These are phyloP conservation scores for Diaporthe ilicicola DNA, from an alignment of 2,329 filamentous ascomycete species.

Conservation along the genomic window DNA sequence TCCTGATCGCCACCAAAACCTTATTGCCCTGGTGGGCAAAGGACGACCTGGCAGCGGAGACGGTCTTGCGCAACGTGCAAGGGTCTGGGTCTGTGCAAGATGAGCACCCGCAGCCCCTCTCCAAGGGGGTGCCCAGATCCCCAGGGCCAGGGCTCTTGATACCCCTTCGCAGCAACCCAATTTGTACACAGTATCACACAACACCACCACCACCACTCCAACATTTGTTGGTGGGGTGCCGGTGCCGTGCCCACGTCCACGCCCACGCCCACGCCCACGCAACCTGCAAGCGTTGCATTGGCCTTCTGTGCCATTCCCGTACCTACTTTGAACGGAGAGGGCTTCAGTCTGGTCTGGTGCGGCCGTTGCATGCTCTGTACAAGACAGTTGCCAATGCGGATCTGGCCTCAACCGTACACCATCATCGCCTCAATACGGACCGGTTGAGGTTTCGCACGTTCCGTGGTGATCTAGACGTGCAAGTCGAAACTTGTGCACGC, in stretches of 20 bases:
- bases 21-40: slow-evolving; percentile 26
- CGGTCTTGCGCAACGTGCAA: slow-evolving; percentile 29
- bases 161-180: background rate
- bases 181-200: slow-evolving; percentile 1
- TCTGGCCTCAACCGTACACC: slow-evolving; percentile 6
- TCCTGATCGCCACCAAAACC: slow-evolving; percentile 24
- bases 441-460: background rate
- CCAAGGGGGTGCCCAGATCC: slow-evolving; percentile 12
- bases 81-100: slow-evolving; percentile 27
- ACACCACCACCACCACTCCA: background rate
- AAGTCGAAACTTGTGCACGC: slow-evolving; percentile 1
- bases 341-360: background rate
- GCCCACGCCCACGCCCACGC: slow-evolving; percentile 4
- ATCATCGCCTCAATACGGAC: background rate
- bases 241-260: background rate
- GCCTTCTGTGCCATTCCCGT: background rate
- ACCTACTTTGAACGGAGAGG: background rate
- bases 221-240: background rate
- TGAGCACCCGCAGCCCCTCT: slow-evolving; percentile 25
- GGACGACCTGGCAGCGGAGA: slow-evolving; percentile 27
- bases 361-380: background rate
- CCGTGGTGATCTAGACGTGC: background rate
- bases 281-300: background rate
- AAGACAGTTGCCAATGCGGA: slow-evolving; percentile 9
- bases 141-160: background rate